Base-by-base conservation (phyloP, 305 asterid genomes). In the Fraxinus nigra region DNA sequence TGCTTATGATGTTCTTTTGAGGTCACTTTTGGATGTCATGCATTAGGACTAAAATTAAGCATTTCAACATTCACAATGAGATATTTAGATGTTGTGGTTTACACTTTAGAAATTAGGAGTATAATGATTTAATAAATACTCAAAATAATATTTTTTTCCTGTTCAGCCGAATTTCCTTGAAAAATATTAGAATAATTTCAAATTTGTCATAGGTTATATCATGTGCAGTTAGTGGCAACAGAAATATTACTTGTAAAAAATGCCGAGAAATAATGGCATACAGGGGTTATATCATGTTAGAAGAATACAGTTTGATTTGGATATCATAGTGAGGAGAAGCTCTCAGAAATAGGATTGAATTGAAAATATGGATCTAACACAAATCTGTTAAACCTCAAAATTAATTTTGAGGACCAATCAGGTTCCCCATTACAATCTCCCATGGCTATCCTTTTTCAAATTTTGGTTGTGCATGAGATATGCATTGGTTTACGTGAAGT, bases 301-400 rank as follows among this genome's bases (percentile, higher is more conserved):
- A 30, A 40, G 78, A 59, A 46, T 48, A 37, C 40, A 33, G 7
- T 65, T 75, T 85, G 40, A 73, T 75, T 37, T 78, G 34, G 78
- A 63, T 43, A 59, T 32, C 32, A 54, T 30, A 76, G 26, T 16
- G 78, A 40, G 24, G 76, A 46, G 70, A 56, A 82, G 28, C n/a
- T 38, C 59, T 46, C 16, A 4, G 67, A 56, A 56, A 56, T 18
- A 28, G n/a, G 80, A 51, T 51, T 69, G 5, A 43, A 30, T 9
- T 75, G 28, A 75, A 76, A 77, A 69, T 22, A 10, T 63, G 48
- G 28, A 16, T 67, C 30, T 10, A 32, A 65, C 3, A 63, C 77
- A 73, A 56, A 56, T 56, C 26, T 18, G 28, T 56, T 18, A 56
- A 56, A 56, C 24, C 67, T 56, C 67, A 18, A 56, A 56, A 18